Percentiles rank a stretch among this genome's conserved stretches.
Evolutionary conservation across 2,329 filamentous ascomycete species (phyloP).

Genomic region (Aspergillus melleus): DNA sequence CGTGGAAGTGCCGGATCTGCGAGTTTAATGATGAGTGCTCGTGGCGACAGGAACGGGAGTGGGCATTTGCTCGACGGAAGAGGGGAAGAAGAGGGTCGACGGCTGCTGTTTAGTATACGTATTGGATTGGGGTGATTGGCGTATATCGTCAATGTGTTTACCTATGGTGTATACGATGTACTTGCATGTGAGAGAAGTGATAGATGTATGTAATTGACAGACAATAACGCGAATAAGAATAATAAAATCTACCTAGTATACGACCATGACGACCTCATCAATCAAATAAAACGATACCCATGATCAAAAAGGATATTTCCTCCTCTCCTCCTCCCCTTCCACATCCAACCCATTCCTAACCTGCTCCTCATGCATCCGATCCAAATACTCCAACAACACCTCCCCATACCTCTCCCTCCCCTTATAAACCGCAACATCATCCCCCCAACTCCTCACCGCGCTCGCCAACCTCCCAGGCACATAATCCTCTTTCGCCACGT

Average conservation of each 20-base stretch:
- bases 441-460: slow-evolving; percentile 77
- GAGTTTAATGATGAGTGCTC: slow-evolving; percentile 77
- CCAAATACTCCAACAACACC: slow-evolving; percentile 74
- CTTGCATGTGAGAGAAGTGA: neutral
- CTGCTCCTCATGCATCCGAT: slow-evolving; percentile 72
- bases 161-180: too few species aligned
- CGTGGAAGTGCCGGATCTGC: slow-evolving; percentile 83
- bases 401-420: slow-evolving; percentile 72
- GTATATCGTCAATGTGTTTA: too few species aligned
- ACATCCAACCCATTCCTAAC: slow-evolving; percentile 65
- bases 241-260: neutral
- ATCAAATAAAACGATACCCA: slow-evolving; percentile 39
- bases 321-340: slow-evolving; percentile 59
- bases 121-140: too few species aligned
- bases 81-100: slow-evolving; percentile 20
- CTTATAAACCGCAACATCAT: slow-evolving; percentile 75
- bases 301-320: slow-evolving; percentile 60
- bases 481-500: slow-evolving; percentile 68
- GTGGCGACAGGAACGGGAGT: slow-evolving; percentile 73
- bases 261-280: neutral
- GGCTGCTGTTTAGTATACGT: neutral
- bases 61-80: slow-evolving; percentile 49
- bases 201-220: too few species aligned
- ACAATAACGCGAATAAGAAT: neutral
- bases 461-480: slow-evolving; percentile 77